Evolutionary conservation across 1,284 basidiomycete genomes (phyloP), one percentile per base, ranked within the genome.

Genomic region (Puccinia polysora): DNA sequence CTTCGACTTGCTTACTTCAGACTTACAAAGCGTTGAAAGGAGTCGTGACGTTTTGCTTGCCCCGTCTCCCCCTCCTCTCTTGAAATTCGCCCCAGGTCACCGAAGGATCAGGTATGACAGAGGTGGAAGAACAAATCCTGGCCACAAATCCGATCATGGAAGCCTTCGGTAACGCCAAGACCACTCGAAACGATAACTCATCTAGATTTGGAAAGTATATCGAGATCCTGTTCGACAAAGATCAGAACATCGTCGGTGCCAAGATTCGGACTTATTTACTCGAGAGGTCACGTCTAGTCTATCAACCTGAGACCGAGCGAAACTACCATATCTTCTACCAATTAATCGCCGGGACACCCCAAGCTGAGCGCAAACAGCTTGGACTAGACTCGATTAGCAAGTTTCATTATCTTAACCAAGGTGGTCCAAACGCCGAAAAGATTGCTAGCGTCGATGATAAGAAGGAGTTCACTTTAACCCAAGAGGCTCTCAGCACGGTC

Each of bases 321-420:
- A 99, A 98, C 81, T 99, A 98, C 81, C 96, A 99, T 81, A 97
- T 99, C 78, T 99, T 99, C 83, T 98, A 99, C 81, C 96, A 99
- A 80, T 84, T 99, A n/a, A 92, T 95, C 77, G 90, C 95, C 1
- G 96, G 96, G 65, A 93, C 92, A 3, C 94, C 95, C 1, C 83
- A 89, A 28, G 95, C 96, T 79, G 95, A 98, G 79, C 87, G 91
- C 56, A 96, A 96, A 81, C 91, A 96, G 77, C 86, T 98, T 49
- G 92, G 90, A 4, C 84, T 99, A 52, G 91, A 95, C 78, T 84
- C 89, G 71, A 87, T 86, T 45, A 78, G 80, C 40, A 90, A 93
- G 79, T 98, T 97, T 81, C 85, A 88, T 76, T 98, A 93, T 78
- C 84, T 98, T 74, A 93, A 88, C 77, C 95, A 97, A 80, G 96